These are phyloP conservation scores for Brettanomyces bruxellensis DNA, from an alignment of 805 yeast species.

Conservation along the genomic window DNA sequence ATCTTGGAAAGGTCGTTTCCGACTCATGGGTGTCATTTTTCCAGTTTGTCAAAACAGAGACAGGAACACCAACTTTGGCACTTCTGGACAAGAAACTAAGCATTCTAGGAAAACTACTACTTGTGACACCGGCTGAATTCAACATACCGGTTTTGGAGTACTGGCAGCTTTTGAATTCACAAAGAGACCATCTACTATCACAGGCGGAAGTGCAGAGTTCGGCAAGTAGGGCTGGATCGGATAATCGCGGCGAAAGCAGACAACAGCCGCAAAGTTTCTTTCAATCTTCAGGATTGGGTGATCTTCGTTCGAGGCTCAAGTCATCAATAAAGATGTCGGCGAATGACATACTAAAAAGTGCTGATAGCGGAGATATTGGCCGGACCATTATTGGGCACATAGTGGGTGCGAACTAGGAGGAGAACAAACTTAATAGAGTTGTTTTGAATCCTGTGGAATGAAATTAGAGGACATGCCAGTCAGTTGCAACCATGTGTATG, in stretches of 20 bases:
- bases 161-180: constrained; percentile 44
- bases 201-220: background rate
- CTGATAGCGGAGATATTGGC: constrained; percentile 20
- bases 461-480: too few relatives aligned
- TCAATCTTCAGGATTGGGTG: constrained; percentile 6
- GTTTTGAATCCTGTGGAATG: too few relatives aligned
- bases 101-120: constrained; percentile 43
- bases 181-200: constrained; percentile 15
- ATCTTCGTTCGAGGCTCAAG: constrained; percentile 20
- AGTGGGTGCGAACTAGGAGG: constrained; percentile 21
- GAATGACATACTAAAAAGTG: constrained; percentile 12
- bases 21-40: constrained; percentile 63
- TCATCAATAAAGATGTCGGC: constrained; percentile 22
- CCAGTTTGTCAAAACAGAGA: constrained; percentile 52
- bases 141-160: constrained; percentile 48
- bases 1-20: constrained; percentile 11
- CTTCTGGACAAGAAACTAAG: constrained; percentile 34
- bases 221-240: background rate
- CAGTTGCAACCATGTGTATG: too few relatives aligned
- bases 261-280: background rate
- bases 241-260: background rate
- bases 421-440: background rate
- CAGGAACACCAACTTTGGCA: constrained; percentile 5
- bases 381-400: constrained; percentile 28
- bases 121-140: constrained; percentile 45